Evolutionary conservation across 805 yeast species (phyloP), one percentile per base, ranked within the genome.

Genomic region (Danielozyma ontarioensis): DNA sequence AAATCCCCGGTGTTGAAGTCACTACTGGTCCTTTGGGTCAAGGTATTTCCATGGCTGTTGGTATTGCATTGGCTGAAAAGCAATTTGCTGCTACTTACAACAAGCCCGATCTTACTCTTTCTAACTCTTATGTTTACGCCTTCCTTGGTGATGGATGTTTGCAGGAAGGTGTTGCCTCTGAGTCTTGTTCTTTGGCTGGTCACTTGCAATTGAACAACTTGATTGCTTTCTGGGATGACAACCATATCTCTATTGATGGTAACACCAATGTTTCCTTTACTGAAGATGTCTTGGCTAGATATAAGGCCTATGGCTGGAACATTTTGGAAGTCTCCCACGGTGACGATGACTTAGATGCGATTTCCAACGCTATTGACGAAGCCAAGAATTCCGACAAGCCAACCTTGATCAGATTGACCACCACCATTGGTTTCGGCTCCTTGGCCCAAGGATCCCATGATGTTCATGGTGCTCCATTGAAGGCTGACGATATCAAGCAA

Each of bases 11-110:
- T 61, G 78, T 88, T 15, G 98, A 90, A 63, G 95, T 89, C 54
- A 88, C 97, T 62, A 90, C 97, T 42, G 98, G 98, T 64, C 97
- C 98, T 37, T 78, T 90, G 54, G 98, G 98, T 62, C 98, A 90
- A 71, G 98, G 98, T 81, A 76, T 90, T 52, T 74, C 83, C 52
- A 89, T 87, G 62, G 97, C 97, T 35, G 95, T 90, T 52, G 98
- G 98, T 71, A 60, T 90, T 48, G 97, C 98, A 37, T 76, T 90
- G 55, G 98, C 96, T 41, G 95, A 87, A 70, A 78, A 80, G 48
- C 89, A 87, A 66, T 68, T 85, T 41, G 96, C 94, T 50, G 96
- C 96, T 46, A 80, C 82, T 47, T 90, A 80, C 78, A 88, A 89
- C 82, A 86, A 84, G 73, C 94, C 95, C 51, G 83, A 73, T 55